Evolutionary conservation across 306 rosid species (phyloP).

Genomic region (Citrullus mucosospermus): DNA sequence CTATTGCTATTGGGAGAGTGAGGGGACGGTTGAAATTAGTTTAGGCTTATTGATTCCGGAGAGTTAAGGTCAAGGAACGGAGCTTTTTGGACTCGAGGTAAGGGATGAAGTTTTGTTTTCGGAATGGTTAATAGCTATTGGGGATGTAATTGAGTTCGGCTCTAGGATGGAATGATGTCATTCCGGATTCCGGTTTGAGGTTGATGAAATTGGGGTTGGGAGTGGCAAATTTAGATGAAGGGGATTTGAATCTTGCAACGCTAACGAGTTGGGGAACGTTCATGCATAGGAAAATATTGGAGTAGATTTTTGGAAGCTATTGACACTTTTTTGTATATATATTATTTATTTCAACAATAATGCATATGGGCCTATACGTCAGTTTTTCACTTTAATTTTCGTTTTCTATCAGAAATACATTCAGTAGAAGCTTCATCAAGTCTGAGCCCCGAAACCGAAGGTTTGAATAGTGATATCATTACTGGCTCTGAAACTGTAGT

Average conservation of each 20-base stretch:
- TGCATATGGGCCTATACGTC: not conserved
- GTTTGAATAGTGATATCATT: conserved; percentile 44
- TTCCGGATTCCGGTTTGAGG: not conserved
- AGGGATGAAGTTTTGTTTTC: not conserved
- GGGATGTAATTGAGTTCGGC: not conserved
- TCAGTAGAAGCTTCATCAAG: conserved; percentile 80
- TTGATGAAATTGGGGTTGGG: not conserved
- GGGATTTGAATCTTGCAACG: not conserved
- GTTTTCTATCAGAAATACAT: conserved; percentile 47
- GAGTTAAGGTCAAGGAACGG: not conserved
- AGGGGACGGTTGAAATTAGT: not conserved
- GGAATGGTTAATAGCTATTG: not conserved
- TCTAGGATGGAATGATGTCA: not conserved
- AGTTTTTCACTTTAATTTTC: not conserved
- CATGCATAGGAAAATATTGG: not conserved
- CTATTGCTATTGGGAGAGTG: not conserved
- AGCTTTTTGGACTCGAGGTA: not conserved
- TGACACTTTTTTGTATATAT: not conserved
- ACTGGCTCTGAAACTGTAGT: conserved; percentile 19
- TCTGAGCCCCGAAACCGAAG: conserved; percentile 76
- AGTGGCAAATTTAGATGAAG: not conserved
- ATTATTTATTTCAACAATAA: not conserved
- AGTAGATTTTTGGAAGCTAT: not conserved
- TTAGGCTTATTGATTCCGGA: not conserved
- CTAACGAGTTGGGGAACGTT: not conserved